phyloP scores from a whole-genome alignment of 306 rosid genomes.

The Pueraria montana region DNA sequence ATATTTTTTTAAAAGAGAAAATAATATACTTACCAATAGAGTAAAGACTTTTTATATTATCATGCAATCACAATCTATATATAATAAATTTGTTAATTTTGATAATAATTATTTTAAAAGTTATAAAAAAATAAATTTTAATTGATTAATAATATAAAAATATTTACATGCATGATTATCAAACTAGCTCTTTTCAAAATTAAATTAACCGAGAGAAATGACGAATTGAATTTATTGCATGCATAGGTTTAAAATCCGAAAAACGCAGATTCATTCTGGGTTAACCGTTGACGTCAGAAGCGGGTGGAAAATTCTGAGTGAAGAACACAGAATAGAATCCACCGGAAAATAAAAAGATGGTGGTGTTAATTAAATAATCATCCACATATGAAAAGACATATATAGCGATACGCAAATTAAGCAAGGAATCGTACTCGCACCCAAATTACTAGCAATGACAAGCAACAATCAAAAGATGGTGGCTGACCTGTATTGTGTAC shows the following conservation, averaged over 20 bases:
- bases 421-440: constrained; percentile 37
- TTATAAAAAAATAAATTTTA: no score
- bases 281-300: constrained; percentile 27
- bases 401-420: neutral
- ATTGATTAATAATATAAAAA: no score
- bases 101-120: no score
- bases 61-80: no score
- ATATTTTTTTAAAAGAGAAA: no score
- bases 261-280: neutral
- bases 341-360: constrained; percentile 44
- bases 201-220: no score
- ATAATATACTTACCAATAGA: no score
- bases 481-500: neutral
- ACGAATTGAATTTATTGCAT: neutral
- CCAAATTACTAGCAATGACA: neutral
- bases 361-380: constrained; percentile 13
- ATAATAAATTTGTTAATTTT: no score
- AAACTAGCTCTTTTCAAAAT: no score
- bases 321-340: constrained; percentile 9
- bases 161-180: no score
- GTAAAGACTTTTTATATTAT: no score
- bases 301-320: neutral
- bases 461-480: constrained; percentile 36
- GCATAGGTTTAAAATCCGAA: neutral
- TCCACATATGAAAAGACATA: neutral